Percentiles rank a stretch among this genome's conserved stretches.
These are phyloP conservation scores for Chytridiales sp. DNA, from an alignment of 371 early-diverging fungal species.

Conservation along the genomic window DNA sequence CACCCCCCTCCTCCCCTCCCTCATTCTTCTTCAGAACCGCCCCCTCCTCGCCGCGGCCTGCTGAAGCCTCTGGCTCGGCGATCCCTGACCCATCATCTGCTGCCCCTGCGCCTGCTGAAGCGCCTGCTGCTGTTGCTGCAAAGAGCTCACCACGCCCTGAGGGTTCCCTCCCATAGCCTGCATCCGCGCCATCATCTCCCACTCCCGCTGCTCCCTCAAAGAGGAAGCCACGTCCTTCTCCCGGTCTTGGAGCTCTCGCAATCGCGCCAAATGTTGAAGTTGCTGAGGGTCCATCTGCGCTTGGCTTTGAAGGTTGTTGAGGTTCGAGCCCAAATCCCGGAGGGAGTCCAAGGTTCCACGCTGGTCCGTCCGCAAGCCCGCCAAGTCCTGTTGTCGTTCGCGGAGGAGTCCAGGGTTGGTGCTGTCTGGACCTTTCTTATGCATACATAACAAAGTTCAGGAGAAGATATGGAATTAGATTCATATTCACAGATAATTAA, in stretches of 20 bases:
- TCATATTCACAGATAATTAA: not conserved
- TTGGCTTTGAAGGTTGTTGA: not conserved
- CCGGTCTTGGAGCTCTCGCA: not conserved
- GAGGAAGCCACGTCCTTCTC: not conserved
- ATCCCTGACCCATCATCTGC: constrained; percentile 3
- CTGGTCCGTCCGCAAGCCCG: not conserved
- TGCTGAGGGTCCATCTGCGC: not conserved
- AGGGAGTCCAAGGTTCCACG: not conserved
- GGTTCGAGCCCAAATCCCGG: too few species aligned
- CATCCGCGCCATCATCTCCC: constrained; percentile 7
- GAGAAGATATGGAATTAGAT: not conserved
- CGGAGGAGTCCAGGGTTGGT: not conserved
- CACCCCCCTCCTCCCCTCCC: too few species aligned
- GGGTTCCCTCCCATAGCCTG: not conserved
- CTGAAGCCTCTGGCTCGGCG: too few species aligned
- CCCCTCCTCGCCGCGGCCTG: too few species aligned
- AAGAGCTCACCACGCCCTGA: not conserved
- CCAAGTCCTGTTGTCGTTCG: not conserved
- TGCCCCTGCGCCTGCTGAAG: constrained; percentile 4
- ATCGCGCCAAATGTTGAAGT: not conserved
- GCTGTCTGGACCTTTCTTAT: not conserved
- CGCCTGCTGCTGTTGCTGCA: constrained; percentile 1
- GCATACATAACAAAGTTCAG: not conserved
- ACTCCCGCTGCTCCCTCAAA: not conserved
- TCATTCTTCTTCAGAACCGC: too few species aligned